Conservation (phyloP, 2,329 filamentous ascomycete species). For the Fusarium drepaniforme region DNA sequence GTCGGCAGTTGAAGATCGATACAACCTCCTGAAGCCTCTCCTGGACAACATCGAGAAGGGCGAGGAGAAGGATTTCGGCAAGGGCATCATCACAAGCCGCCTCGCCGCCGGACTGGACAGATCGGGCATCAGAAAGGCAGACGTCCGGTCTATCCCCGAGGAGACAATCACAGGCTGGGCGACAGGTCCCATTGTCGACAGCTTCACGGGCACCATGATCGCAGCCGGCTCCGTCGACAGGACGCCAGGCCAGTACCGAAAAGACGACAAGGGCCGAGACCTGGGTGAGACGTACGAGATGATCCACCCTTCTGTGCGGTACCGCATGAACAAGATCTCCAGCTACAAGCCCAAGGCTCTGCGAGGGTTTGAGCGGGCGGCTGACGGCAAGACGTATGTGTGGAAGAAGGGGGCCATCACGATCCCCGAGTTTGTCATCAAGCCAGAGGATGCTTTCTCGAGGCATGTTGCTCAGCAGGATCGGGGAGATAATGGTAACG, state of each 20-base stretch:
- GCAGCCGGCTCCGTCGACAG: conserved; percentile 25
- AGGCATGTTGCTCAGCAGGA: conserved; percentile 33
- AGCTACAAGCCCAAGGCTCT: conserved; percentile 36
- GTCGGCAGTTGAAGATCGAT: conserved; percentile 35
- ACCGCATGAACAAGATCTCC: conserved; percentile 35
- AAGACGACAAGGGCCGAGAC: conserved; percentile 18
- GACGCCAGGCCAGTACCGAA: conserved; percentile 33
- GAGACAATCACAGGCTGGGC: conserved; percentile 39
- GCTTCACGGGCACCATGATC: conserved; percentile 37
- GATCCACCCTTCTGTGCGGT: conserved; percentile 39
- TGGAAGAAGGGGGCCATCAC: conserved; percentile 31
- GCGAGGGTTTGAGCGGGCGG: conserved; percentile 24
- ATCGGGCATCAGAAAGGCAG: conserved; percentile 30
- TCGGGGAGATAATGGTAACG: conserved; percentile 14
- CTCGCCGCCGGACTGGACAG: conserved; percentile 22
- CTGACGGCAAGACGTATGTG: conserved; percentile 18
- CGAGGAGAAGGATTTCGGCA: conserved; percentile 34
- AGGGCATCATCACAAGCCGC: conserved; percentile 20
- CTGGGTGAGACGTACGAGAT: conserved; percentile 34
- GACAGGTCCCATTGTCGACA: conserved; percentile 42
- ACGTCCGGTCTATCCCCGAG: conserved; percentile 24
- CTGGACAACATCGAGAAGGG: conserved; percentile 27
- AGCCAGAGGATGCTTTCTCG: conserved; percentile 33
- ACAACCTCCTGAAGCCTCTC: conserved; percentile 37
- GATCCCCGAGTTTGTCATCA: conserved; percentile 39